Evolutionary conservation across 75 land plant species (phyloP).

Genomic region (Chamaecyparis obtusa): DNA sequence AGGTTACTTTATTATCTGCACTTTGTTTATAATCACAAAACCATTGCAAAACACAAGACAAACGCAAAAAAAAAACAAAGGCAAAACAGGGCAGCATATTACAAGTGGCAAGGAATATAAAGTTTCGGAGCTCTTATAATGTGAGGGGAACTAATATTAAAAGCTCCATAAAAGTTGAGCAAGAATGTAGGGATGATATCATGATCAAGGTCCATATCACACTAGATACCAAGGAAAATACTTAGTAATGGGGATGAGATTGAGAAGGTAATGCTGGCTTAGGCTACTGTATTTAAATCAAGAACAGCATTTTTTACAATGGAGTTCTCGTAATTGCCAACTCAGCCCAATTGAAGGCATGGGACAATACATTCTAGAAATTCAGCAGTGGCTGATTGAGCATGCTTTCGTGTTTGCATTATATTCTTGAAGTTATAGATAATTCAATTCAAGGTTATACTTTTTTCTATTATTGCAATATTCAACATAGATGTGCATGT

Average conservation of each 20-base stretch:
- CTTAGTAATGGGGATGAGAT: neutral
- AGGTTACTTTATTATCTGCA: too few relatives aligned
- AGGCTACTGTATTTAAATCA: neutral
- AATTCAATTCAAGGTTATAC: neutral
- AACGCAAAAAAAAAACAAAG: too few relatives aligned
- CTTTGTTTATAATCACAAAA: too few relatives aligned
- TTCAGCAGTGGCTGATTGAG: neutral
- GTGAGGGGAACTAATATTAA: too few relatives aligned
- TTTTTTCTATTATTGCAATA: neutral
- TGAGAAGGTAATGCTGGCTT: neutral
- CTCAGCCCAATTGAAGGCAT: neutral
- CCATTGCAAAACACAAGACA: too few relatives aligned
- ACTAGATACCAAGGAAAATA: neutral
- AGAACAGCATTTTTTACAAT: neutral
- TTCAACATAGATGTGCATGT: neutral
- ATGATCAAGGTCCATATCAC: neutral
- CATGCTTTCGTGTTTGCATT: neutral
- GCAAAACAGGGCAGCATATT: too few relatives aligned
- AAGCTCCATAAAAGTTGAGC: too few relatives aligned
- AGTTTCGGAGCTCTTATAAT: too few relatives aligned
- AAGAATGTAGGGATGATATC: too few relatives aligned
- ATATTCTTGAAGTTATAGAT: neutral
- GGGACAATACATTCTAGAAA: neutral
- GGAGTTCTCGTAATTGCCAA: neutral
- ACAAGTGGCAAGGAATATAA: too few relatives aligned